Conservation (phyloP, 352 stramenopile genomes). For the Phytophthora syringae region DNA sequence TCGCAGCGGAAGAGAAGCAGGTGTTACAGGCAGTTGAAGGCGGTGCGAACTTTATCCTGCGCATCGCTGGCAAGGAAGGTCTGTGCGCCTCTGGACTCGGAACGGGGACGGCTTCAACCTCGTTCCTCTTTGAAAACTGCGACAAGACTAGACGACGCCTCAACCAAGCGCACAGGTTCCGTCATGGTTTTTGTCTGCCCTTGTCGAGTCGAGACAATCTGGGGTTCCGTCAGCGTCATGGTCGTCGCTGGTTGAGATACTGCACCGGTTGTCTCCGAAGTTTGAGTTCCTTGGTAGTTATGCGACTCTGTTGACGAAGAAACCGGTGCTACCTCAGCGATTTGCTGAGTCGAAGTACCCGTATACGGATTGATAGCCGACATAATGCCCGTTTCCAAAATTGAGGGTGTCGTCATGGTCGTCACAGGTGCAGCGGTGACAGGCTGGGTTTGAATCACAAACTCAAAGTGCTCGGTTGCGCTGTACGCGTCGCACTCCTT, state of each 20-base stretch:
- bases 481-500: conserved; percentile 23
- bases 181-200: no score
- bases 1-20: not conserved
- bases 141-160: conserved; percentile 9
- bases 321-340: not conserved
- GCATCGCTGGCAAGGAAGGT: conserved; percentile 14
- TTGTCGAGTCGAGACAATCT: not conserved
- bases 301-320: not conserved
- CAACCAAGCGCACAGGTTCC: conserved; percentile 2
- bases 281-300: not conserved
- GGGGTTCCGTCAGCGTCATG: not conserved
- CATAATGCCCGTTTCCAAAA: not conserved
- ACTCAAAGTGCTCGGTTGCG: conserved; percentile 16
- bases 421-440: not conserved
- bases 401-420: not conserved
- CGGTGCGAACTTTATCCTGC: conserved; percentile 14
- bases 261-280: not conserved
- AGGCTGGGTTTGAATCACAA: not conserved
- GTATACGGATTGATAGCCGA: not conserved
- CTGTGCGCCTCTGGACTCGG: conserved; percentile 10
- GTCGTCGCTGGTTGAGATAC: not conserved
- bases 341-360: not conserved
- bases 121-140: conserved; percentile 14
- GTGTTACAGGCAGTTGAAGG: not conserved
- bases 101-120: not conserved